Conservation (phyloP, 2,329 filamentous ascomycete genomes). For the Xylaria polymorpha region DNA sequence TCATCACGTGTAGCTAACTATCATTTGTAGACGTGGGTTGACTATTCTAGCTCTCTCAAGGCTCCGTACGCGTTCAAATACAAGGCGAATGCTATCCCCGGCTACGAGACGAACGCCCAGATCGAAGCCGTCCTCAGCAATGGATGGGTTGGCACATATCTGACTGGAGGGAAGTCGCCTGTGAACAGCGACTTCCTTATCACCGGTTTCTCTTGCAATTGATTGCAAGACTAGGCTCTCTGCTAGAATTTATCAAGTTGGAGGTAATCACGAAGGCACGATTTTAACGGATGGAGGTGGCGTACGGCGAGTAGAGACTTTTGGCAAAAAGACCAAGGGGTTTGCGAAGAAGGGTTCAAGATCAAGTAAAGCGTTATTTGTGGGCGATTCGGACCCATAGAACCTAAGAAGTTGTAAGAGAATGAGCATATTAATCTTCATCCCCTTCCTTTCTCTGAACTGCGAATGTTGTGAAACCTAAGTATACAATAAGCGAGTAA, state of each 20-base stretch:
- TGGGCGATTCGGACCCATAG: too few relatives aligned
- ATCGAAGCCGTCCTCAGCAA: constrained; percentile 6
- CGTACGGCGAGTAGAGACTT: neutral
- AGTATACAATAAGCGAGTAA: too few relatives aligned
- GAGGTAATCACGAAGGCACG: neutral
- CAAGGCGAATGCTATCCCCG: constrained; percentile 27
- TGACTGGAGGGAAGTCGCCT: neutral
- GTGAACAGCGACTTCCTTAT: constrained; percentile 7
- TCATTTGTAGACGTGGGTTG: constrained; percentile 11
- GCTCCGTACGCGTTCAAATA: constrained; percentile 26
- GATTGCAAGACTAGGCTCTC: too few relatives aligned
- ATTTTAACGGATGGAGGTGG: neutral
- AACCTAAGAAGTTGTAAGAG: too few relatives aligned
- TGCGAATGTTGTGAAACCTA: too few relatives aligned
- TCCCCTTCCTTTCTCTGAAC: too few relatives aligned
- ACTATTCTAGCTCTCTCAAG: constrained; percentile 5
- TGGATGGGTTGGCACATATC: constrained; percentile 24
- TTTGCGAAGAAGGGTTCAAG: neutral
- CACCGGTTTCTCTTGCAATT: constrained; percentile 17
- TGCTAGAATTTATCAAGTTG: neutral
- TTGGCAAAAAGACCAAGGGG: neutral
- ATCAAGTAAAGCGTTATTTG: neutral
- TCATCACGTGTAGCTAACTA: neutral
- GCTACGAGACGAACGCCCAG: constrained; percentile 14
- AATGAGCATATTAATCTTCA: too few relatives aligned